Evolutionary conservation across 2,329 filamentous ascomycete genomes (phyloP).

Genomic region (Penicillium sp.): DNA sequence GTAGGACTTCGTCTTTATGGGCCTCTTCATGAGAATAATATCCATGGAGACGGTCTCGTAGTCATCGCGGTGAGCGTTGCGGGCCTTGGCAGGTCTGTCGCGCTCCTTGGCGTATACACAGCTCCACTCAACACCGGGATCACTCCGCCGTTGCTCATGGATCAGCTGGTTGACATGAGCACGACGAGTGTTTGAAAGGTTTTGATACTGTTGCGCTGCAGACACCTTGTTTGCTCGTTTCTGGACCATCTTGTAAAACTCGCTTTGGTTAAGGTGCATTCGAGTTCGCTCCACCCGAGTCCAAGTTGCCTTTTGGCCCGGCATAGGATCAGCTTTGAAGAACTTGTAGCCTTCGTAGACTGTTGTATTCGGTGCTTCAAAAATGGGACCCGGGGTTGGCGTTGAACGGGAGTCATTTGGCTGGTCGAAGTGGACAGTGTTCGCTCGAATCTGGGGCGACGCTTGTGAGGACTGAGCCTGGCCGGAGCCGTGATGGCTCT

Average conservation of each 20-base stretch:
- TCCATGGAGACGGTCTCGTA: conserved; percentile 35
- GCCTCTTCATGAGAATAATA: conserved; percentile 34
- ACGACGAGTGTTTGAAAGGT: conserved; percentile 28
- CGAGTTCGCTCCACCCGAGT: conserved; percentile 26
- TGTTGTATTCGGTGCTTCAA: conserved; percentile 10
- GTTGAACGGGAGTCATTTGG: background rate
- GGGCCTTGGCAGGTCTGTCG: conserved; percentile 26
- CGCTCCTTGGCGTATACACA: conserved; percentile 38
- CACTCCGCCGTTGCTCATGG: conserved; percentile 28
- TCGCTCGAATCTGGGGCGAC: background rate
- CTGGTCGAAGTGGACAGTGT: background rate
- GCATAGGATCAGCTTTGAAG: conserved; percentile 30
- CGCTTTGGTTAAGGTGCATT: conserved; percentile 34
- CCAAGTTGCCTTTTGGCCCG: conserved; percentile 34
- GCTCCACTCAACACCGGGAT: conserved; percentile 37
- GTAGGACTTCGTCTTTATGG: conserved; percentile 18
- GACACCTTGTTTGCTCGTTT: conserved; percentile 29
- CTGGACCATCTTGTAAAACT: conserved; percentile 31
- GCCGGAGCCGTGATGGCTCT: background rate
- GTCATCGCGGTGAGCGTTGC: conserved; percentile 26
- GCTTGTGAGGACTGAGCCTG: background rate
- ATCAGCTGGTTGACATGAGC: conserved; percentile 38
- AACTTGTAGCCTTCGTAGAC: conserved; percentile 38
- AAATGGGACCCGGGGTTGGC: background rate
- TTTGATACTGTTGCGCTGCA: conserved; percentile 30